phyloP scores from a whole-genome alignment of 441 rosid genomes.

The Breynia disticha region DNA sequence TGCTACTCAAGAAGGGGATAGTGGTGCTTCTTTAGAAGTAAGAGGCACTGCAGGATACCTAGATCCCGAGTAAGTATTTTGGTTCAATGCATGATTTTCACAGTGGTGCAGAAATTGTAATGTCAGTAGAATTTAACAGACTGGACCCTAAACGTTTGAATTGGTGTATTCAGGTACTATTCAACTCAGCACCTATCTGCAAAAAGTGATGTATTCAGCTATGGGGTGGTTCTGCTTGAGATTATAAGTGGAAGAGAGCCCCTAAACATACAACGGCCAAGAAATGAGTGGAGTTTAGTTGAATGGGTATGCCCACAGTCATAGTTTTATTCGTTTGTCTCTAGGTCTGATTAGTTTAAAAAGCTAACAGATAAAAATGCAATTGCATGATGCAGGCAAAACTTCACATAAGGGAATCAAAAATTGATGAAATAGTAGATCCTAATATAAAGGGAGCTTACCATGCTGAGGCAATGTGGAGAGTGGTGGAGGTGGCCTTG shows the following conservation, averaged over 20 bases:
- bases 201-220: constrained; percentile 75
- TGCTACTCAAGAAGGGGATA: constrained; percentile 76
- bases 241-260: constrained; percentile 70
- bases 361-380: constrained; percentile 7
- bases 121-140: no score
- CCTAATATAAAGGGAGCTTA: constrained; percentile 56
- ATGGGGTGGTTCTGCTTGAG: constrained; percentile 67
- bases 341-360: not conserved
- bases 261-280: constrained; percentile 59
- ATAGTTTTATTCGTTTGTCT: not conserved
- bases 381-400: constrained; percentile 43
- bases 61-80: constrained; percentile 59
- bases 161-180: constrained; percentile 49
- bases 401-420: constrained; percentile 53
- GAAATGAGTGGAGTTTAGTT: constrained; percentile 67
- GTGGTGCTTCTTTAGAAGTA: constrained; percentile 65
- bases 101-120: not conserved
- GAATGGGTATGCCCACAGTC: constrained; percentile 53
- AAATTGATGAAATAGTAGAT: constrained; percentile 69
- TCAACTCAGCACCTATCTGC: constrained; percentile 65
- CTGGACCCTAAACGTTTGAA: constrained; percentile 5
- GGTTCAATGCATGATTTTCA: not conserved
- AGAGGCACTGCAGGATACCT: constrained; percentile 77
- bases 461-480: constrained; percentile 80
- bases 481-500: constrained; percentile 66